phyloP scores from a whole-genome alignment of 345 rosid genomes.

The Hirschfeldia incana region DNA sequence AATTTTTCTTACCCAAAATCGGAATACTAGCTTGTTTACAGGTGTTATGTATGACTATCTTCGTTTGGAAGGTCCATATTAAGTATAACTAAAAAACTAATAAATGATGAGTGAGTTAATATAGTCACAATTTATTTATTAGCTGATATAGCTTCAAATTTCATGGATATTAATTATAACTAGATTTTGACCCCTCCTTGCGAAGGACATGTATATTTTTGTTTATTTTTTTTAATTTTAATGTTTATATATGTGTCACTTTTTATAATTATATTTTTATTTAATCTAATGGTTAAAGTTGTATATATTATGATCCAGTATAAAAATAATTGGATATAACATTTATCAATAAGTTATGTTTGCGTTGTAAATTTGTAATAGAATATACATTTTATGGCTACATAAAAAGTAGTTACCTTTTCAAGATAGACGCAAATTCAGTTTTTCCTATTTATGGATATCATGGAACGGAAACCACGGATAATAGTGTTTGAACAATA shows the following conservation, averaged over 20 bases:
- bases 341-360: too few relatives aligned
- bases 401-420: not conserved
- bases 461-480: not conserved
- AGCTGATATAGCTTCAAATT: not conserved
- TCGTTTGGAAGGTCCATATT: conserved; percentile 66
- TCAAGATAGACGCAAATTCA: not conserved
- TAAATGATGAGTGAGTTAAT: not conserved
- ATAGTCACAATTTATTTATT: not conserved
- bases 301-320: too few relatives aligned
- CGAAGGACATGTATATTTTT: too few relatives aligned
- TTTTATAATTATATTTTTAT: too few relatives aligned
- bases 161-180: not conserved
- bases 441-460: not conserved
- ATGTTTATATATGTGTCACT: too few relatives aligned
- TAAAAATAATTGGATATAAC: too few relatives aligned
- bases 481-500: not conserved
- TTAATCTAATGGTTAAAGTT: too few relatives aligned
- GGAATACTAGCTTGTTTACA: conserved; percentile 30
- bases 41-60: conserved; percentile 87
- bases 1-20: conserved; percentile 63
- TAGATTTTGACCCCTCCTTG: too few relatives aligned
- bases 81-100: not conserved
- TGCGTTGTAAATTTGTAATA: too few relatives aligned
- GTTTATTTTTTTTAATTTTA: too few relatives aligned
- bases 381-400: not conserved